These are phyloP conservation scores for Pseudocercospora cruenta DNA, from an alignment of 2,329 filamentous ascomycete genomes.

Conservation along the genomic window DNA sequence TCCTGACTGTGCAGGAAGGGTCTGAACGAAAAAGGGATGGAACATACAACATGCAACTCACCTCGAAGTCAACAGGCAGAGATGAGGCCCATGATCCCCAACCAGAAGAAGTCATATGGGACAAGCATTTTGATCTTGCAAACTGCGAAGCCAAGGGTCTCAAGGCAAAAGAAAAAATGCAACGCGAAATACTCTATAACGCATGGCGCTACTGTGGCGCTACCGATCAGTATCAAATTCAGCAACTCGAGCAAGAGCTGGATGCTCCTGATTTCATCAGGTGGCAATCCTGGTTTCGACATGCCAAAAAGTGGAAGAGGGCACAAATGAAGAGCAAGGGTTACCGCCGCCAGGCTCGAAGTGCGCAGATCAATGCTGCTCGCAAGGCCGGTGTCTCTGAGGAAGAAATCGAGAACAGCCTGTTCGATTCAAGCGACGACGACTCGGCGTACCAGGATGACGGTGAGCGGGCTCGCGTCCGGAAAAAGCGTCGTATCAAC, in stretches of 20 bases:
- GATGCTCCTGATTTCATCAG: neutral
- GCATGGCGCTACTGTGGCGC: too few relatives aligned
- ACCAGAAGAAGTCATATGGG: too few relatives aligned
- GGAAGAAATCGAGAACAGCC: neutral
- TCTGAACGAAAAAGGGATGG: neutral
- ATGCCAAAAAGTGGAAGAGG: neutral
- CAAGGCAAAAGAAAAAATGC: neutral
- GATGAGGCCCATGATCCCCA: neutral
- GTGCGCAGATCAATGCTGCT: neutral
- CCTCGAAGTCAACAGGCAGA: neutral
- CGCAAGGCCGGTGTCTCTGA: neutral
- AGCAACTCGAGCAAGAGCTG: neutral
- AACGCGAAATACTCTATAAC: too few relatives aligned
- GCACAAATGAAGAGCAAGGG: neutral
- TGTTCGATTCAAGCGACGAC: too few relatives aligned
- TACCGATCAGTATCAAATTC: too few relatives aligned
- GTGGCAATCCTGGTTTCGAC: neutral
- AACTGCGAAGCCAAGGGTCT: neutral
- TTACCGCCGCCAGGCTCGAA: neutral
- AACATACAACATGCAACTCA: neutral
- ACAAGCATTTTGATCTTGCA: neutral
- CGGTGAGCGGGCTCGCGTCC: too few relatives aligned
- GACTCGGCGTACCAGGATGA: too few relatives aligned
- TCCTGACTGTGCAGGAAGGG: too few relatives aligned
- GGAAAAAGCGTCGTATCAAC: too few relatives aligned